Evolutionary conservation across 1,284 basidiomycete genomes (phyloP), one percentile per base, ranked within the genome.

Genomic region (Sporisorium graminicola): DNA sequence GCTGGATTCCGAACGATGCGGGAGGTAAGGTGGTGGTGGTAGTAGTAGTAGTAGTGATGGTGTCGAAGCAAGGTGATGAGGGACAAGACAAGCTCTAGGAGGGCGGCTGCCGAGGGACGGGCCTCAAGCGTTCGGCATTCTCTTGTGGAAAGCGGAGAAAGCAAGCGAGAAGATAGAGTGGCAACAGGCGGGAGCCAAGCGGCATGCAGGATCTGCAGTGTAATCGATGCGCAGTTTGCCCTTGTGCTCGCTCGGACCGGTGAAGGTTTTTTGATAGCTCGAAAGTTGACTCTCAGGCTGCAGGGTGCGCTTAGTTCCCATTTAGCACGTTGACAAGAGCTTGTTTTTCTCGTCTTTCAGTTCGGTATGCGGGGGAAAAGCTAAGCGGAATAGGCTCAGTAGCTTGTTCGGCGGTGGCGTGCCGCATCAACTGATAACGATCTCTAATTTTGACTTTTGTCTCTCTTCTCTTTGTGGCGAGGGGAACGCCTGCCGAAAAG

Each of bases 341-440:
- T 54, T 24, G 27, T 42, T 42, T 27, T 42, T 55, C 9, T 20
- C 43, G 12, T 16, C 12, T 18, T 9, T 42, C 27, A 3, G 20
- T 44, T 55, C 40, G 35, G 40, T 29, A 37, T 58, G 57, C 47
- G 57, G 47, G 57, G 57, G 18, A 20, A n/a, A 35, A 24, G 42
- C 53, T 27, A 18, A 37, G 55, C 29, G 12, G n/a, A 29, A 26
- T 12, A 31, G 10, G 20, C 40, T 20, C 14, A 40, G 37, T 4
- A 40, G 14, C 37, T 16, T 5, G 16, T 43, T 43, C 40, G 35
- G 62, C 58, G 57, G 61, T 70, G 67, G 67, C 58, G 52, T 46
- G 44, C 67, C 61, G 53, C 67, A 52, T 27, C 3, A 43, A 20
- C 58, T 24, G 67, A 64, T 70, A 70, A 64, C 49, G 57, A 70